These are phyloP conservation scores for Suillus bovinus DNA, from an alignment of 768 basidiomycete species.

Conservation along the genomic window DNA sequence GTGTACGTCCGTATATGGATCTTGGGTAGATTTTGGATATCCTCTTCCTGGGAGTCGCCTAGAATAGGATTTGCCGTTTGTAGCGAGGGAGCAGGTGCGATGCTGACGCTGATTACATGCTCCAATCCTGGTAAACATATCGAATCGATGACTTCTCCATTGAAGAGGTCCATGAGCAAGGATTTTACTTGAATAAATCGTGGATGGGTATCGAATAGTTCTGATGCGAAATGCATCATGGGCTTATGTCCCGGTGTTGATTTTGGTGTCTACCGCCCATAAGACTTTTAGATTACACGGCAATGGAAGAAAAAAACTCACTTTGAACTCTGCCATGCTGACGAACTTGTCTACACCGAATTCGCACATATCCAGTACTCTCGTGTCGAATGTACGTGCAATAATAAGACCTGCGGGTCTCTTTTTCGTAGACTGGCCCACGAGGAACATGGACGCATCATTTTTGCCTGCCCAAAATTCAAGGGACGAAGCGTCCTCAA, in stretches of 20 bases:
- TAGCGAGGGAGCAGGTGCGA: slow-evolving; percentile 63
- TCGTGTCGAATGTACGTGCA: slow-evolving; percentile 82
- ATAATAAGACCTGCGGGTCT: slow-evolving; percentile 85
- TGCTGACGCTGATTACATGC: slow-evolving; percentile 82
- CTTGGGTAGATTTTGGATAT: slow-evolving; percentile 60
- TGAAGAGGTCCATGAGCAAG: slow-evolving; percentile 87
- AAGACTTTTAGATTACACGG: not conserved
- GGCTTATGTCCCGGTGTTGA: slow-evolving; percentile 88
- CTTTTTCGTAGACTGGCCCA: slow-evolving; percentile 94
- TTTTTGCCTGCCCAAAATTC: slow-evolving; percentile 95
- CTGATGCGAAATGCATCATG: slow-evolving; percentile 93
- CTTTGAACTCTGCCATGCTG: slow-evolving; percentile 84
- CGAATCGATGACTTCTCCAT: slow-evolving; percentile 79
- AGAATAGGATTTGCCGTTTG: slow-evolving; percentile 36
- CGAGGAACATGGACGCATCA: slow-evolving; percentile 87
- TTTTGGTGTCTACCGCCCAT: slow-evolving; percentile 68
- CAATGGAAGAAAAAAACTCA: slow-evolving; percentile 34
- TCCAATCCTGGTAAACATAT: slow-evolving; percentile 85
- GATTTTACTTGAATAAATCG: slow-evolving; percentile 92
- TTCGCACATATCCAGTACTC: slow-evolving; percentile 94
- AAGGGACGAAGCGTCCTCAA: slow-evolving; percentile 78
- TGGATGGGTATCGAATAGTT: slow-evolving; percentile 93
- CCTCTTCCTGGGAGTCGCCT: slow-evolving; percentile 33
- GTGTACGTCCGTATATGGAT: slow-evolving; percentile 91
- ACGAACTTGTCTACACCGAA: slow-evolving; percentile 82